Conservation (phyloP, 305 asterid species). For the Fraxinus sp. region DNA sequence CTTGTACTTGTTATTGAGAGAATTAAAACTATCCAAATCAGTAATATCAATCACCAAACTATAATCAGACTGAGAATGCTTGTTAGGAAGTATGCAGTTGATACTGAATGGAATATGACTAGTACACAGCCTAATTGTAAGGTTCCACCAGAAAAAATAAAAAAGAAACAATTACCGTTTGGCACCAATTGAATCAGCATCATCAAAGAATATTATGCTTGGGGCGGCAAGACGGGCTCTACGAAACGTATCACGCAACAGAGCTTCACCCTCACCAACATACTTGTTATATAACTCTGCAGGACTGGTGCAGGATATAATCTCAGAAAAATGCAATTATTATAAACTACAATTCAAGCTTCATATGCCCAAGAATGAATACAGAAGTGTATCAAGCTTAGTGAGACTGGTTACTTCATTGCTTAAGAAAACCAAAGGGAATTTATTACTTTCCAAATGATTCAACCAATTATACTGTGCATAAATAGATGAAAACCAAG, state of each 20-base stretch:
- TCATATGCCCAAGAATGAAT: neutral
- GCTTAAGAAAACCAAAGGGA: neutral
- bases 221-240: constrained; percentile 92
- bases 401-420: neutral
- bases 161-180: constrained; percentile 46
- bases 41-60: neutral
- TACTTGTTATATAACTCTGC: constrained; percentile 92
- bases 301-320: constrained; percentile 54
- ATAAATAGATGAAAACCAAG: neutral
- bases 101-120: constrained; percentile 1
- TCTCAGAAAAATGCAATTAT: constrained; percentile 18
- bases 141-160: neutral
- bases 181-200: constrained; percentile 89
- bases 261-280: constrained; percentile 98
- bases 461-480: neutral
- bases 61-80: neutral
- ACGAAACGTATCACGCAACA: constrained; percentile 78
- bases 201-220: constrained; percentile 92
- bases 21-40: neutral
- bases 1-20: neutral
- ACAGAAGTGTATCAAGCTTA: neutral
- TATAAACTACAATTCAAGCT: constrained; percentile 16
- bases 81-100: neutral
- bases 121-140: constrained; percentile 2
- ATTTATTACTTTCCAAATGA: neutral